phyloP scores from a whole-genome alignment of 495 filamentous ascomycete species.

The Neurospora sp. region DNA sequence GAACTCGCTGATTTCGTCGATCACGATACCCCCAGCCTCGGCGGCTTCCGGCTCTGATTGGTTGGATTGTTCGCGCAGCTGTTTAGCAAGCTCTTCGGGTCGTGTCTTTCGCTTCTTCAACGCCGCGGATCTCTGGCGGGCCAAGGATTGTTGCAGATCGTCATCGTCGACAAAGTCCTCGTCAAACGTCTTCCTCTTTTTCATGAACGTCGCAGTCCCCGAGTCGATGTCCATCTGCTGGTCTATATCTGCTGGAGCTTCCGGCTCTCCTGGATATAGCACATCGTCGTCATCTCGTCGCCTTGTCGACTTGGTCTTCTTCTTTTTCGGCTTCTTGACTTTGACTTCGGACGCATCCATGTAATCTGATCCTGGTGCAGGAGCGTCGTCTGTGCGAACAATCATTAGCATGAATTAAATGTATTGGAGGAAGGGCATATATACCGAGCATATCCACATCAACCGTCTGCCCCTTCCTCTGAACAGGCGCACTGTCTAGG shows the following conservation, averaged over 20 bases:
- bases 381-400: conserved; percentile 43
- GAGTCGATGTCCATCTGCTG: conserved; percentile 73
- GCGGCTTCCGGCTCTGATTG: conserved; percentile 33
- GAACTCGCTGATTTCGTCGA: conserved; percentile 93
- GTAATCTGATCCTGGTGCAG: conserved; percentile 66
- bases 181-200: conserved; percentile 57
- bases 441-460: conserved; percentile 61
- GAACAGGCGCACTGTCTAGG: conserved; percentile 40
- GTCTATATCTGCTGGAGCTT: conserved; percentile 32
- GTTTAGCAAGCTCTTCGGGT: conserved; percentile 77
- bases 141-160: conserved; percentile 77
- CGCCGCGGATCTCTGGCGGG: conserved; percentile 66
- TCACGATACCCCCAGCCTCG: conserved; percentile 62
- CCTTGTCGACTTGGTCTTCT: conserved; percentile 69
- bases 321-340: conserved; percentile 89
- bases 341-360: conserved; percentile 77
- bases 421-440: neutral
- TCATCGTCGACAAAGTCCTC: conserved; percentile 81
- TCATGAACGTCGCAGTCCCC: conserved; percentile 27
- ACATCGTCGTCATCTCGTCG: conserved; percentile 74
- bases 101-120: conserved; percentile 77
- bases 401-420: conserved; percentile 14
- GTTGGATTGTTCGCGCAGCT: conserved; percentile 65
- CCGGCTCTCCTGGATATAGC: conserved; percentile 39
- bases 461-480: conserved; percentile 57